Conservation (phyloP, 192 early-diverging fungal species). For the Cetraspora pellucida region DNA sequence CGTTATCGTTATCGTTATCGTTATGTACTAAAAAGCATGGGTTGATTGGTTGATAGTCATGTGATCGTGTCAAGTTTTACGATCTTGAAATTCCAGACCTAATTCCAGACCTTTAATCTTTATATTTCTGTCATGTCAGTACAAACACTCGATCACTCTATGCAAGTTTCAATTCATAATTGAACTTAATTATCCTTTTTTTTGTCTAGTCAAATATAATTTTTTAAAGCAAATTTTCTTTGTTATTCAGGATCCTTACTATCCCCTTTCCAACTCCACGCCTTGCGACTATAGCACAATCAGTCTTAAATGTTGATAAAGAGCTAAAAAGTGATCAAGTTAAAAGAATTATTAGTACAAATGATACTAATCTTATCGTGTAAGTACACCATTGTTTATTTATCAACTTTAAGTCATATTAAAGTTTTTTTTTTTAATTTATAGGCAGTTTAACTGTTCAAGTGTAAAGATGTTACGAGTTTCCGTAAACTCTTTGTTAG, state of each 20-base stretch:
- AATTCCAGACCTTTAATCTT: too few relatives aligned
- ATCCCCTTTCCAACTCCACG: conserved; percentile 44
- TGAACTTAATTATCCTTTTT: too few relatives aligned
- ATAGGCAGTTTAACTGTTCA: conserved; percentile 44
- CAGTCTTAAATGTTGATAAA: conserved; percentile 47
- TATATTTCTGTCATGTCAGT: too few relatives aligned
- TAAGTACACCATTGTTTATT: conserved; percentile 32
- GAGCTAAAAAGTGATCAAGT: conserved; percentile 51
- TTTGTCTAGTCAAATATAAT: too few relatives aligned
- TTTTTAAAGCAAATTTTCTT: too few relatives aligned
- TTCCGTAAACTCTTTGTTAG: conserved; percentile 53
- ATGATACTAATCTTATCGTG: conserved; percentile 42
- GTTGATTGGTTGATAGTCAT: too few relatives aligned
- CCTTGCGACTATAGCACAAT: conserved; percentile 47
- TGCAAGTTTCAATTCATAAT: too few relatives aligned
- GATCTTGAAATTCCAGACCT: too few relatives aligned
- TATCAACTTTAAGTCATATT: not conserved
- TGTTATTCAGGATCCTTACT: not conserved
- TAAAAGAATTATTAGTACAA: conserved; percentile 34
- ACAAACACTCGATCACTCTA: too few relatives aligned
- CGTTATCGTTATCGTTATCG: too few relatives aligned
- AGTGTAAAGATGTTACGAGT: conserved; percentile 49
- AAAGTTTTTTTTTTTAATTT: not conserved
- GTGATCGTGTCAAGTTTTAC: too few relatives aligned
- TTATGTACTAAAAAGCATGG: too few relatives aligned